Evolutionary conservation across 1,284 basidiomycete species (phyloP).

Genomic region (Ganoderma boninense): DNA sequence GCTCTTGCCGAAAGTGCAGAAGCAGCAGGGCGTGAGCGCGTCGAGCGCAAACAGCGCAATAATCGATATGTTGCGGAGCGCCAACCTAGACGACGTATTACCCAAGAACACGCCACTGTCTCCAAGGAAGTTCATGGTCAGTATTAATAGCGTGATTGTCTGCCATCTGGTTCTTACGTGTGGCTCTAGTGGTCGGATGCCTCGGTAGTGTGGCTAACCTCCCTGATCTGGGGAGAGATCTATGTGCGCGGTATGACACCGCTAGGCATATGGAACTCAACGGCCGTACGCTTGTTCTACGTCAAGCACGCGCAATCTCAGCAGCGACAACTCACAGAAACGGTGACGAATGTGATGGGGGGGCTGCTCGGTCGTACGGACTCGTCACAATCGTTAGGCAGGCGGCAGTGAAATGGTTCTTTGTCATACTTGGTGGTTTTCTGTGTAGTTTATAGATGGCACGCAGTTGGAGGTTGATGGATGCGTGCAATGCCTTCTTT

Average conservation of each 20-base stretch:
- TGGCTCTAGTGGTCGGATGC: conserved; percentile 83
- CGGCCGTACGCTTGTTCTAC: conserved; percentile 86
- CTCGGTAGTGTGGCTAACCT: conserved; percentile 89
- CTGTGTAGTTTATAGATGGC: conserved; percentile 9
- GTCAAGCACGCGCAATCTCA: conserved; percentile 84
- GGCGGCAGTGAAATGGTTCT: conserved; percentile 29
- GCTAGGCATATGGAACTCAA: conserved; percentile 87
- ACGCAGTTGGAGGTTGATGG: neutral
- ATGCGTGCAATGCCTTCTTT: neutral
- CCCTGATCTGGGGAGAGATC: conserved; percentile 91
- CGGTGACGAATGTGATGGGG: conserved; percentile 80
- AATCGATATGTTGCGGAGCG: conserved; percentile 72
- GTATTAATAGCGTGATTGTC: conserved; percentile 35
- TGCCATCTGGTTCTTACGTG: neutral
- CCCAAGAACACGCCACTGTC: conserved; percentile 72
- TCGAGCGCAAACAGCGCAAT: conserved; percentile 72
- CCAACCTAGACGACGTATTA: conserved; percentile 72
- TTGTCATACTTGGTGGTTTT: neutral
- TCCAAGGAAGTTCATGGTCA: conserved; percentile 78
- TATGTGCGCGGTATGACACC: conserved; percentile 90
- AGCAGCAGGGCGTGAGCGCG: conserved; percentile 74
- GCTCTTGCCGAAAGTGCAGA: conserved; percentile 86
- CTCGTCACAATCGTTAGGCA: conserved; percentile 41
- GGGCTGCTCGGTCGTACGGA: conserved; percentile 55
- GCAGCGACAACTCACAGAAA: conserved; percentile 75